Base-by-base conservation (phyloP, 352 stramenopile species). In the Phytopythium helicoides region DNA sequence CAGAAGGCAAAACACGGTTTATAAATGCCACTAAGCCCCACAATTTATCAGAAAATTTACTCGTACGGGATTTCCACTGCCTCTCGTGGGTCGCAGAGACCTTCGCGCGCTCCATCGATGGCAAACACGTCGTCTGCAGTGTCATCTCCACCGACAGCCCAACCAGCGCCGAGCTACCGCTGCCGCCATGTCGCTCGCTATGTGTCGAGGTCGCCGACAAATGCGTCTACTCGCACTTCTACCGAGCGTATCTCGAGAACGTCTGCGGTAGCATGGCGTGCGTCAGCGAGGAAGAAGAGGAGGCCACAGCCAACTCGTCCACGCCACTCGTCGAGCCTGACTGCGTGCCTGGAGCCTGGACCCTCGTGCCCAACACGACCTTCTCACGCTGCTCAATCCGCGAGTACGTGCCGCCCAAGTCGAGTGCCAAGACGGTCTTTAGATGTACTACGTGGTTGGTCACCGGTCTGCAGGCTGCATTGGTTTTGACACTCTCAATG, bases 31-130 rank as follows among this genome's bases (percentile, higher is more conserved):
- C n/a, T n/a, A n/a, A n/a, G n/a, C n/a, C n/a, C n/a, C n/a, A n/a
- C n/a, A n/a, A n/a, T n/a, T n/a, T n/a, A n/a, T n/a, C n/a, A n/a
- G n/a, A n/a, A n/a, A n/a, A n/a, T n/a, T n/a, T n/a, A n/a, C 67
- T 89, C 28, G 81, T 91, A 46, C 86, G 80, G 72, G 87, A 85
- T 37, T 87, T 84, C 56, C 79, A 91, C 55, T 91, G 81, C 47
- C 60, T 91, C 11, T 83, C 81, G 39, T 86, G 77, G 75, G 76
- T 75, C 11, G 61, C 77, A 16, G 71, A 60, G 3, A 81, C 68
- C 19, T 84, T 85, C 47, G 21, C 70, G 31, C 62, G 70, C 18
- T 49, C 69, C 12, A 61, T 85, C 36, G 59, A 69, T 19, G 73
- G 68, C 37, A 61, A 56, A 1, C 1, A 31, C 3, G 64, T 81